Conservation (phyloP, 73 alveolate species). For the Loxodes magnus region DNA sequence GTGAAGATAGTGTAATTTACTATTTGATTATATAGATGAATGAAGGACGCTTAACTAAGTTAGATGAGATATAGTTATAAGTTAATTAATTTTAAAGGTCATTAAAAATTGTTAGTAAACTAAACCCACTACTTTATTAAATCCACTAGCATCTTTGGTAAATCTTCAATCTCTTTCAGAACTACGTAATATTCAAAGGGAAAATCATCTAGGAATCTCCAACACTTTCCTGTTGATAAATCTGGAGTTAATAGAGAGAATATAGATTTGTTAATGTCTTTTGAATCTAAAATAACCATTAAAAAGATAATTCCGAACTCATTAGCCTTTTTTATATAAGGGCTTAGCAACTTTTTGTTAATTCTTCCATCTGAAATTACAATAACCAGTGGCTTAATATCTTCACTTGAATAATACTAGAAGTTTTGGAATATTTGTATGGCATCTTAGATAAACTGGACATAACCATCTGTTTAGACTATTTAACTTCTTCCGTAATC, state of each 20-base stretch:
- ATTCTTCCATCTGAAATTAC: slow-evolving; percentile 84
- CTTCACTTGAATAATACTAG: slow-evolving; percentile 67
- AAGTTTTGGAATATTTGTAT: slow-evolving; percentile 46
- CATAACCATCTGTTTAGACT: too few species aligned
- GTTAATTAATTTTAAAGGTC: background rate
- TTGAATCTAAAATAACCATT: slow-evolving; percentile 52
- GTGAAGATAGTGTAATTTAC: too few species aligned
- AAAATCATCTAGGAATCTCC: slow-evolving; percentile 80
- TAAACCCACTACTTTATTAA: slow-evolving; percentile 10
- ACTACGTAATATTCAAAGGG: slow-evolving; percentile 96
- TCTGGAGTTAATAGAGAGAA: background rate
- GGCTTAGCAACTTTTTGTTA: slow-evolving; percentile 76
- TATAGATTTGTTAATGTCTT: slow-evolving; percentile 12
- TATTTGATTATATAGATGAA: too few species aligned
- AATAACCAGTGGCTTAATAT: slow-evolving; percentile 43
- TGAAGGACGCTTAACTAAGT: too few species aligned
- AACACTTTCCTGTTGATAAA: slow-evolving; percentile 21
- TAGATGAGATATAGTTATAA: too few species aligned
- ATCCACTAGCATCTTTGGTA: background rate
- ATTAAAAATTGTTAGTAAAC: background rate
- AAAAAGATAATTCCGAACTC: slow-evolving; percentile 44
- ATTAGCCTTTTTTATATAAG: slow-evolving; percentile 55
- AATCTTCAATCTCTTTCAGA: slow-evolving; percentile 62
- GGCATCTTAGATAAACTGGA: slow-evolving; percentile 66
- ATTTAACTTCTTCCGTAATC: slow-evolving; percentile 48